Base-by-base conservation (phyloP, 768 basidiomycete genomes). In the Rhodocollybia butyracea region DNA sequence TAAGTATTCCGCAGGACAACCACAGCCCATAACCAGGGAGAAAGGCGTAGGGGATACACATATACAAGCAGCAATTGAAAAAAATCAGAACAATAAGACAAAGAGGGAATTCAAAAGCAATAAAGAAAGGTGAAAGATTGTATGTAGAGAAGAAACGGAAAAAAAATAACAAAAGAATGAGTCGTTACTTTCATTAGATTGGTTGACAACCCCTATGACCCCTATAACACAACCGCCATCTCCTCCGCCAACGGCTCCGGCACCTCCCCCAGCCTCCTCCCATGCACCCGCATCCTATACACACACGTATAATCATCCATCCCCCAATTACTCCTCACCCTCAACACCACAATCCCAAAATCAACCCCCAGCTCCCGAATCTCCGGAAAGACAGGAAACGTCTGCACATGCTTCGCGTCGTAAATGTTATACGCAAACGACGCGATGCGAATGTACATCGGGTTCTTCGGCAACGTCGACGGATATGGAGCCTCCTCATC, bases 341-440 rank as follows among this genome's bases (percentile, higher is more conserved):
- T 75, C 65, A 97, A 75, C 57, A 88, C 84, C 26, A 98, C 89
- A 51, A 96, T 74, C 2, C 91, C 91, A 63, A 96, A 88, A 67
- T 94, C 92, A 39, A 97, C 73, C 7, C 79, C 86, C 7, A 94
- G 76, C 6, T 81, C 81, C 55, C 72, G 76, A 32, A 95, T 77
- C 52, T 87, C 86, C 54, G 77, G 71, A 1, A 79, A 77, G 19
- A 91, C 83, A n/a, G 85, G 76, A 76, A 93, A 94, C 1, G 86
- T 90, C 73, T 95, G 92, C 24, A 92, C 77, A 56, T 86, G 81
- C 43, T 75, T 75, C 3, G 77, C 66, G 3, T 81, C 72, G 60
- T 88, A 77, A 32, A 80, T 67, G 61, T n/a, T n/a, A n/a, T n/a
- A n/a, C n/a, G n/a, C n/a, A n/a, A n/a, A n/a, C n/a, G n/a, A n/a